Conservation (phyloP, 2,329 filamentous ascomycete species). For the Penicillium paneum region DNA sequence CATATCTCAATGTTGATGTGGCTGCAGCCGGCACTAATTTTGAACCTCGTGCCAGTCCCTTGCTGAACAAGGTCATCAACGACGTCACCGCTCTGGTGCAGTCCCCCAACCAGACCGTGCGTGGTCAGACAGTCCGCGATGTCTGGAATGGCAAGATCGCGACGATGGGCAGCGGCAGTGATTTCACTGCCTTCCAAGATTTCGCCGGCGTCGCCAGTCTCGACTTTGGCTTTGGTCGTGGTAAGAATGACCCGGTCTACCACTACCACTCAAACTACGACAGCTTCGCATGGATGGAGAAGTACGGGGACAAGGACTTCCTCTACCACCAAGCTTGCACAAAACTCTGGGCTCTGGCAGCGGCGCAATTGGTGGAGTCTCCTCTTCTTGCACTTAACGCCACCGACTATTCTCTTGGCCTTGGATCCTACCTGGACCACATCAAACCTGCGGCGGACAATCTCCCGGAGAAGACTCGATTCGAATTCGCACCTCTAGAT, state of each 20-base stretch:
- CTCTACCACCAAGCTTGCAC: constrained; percentile 62
- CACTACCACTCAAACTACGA: constrained; percentile 86
- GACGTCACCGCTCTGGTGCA: constrained; percentile 62
- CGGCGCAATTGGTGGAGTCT: constrained; percentile 60
- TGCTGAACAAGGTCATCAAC: constrained; percentile 70
- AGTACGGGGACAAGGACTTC: constrained; percentile 65
- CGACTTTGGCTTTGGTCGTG: constrained; percentile 58
- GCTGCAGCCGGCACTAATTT: constrained; percentile 66
- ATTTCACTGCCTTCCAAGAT: constrained; percentile 74
- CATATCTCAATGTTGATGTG: constrained; percentile 83
- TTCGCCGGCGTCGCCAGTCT: constrained; percentile 64
- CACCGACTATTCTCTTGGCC: constrained; percentile 59
- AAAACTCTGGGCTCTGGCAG: constrained; percentile 61
- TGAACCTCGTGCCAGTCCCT: constrained; percentile 63
- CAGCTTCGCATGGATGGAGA: constrained; percentile 79
- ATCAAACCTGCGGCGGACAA: constrained; percentile 29
- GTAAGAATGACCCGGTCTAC: constrained; percentile 52
- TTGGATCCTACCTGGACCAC: constrained; percentile 46
- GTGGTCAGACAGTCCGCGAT: constrained; percentile 68
- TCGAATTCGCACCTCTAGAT: constrained; percentile 49
- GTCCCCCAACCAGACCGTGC: constrained; percentile 70
- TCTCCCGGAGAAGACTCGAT: constrained; percentile 24
- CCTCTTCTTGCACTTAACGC: constrained; percentile 64
- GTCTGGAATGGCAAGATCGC: constrained; percentile 60
- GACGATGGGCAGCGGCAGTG: constrained; percentile 69